A percentile compares a stretch with the other conserved stretches of the same genome.
phyloP scores from a whole-genome alignment of 768 basidiomycete genomes.

The Pulveroboletus sp. region DNA sequence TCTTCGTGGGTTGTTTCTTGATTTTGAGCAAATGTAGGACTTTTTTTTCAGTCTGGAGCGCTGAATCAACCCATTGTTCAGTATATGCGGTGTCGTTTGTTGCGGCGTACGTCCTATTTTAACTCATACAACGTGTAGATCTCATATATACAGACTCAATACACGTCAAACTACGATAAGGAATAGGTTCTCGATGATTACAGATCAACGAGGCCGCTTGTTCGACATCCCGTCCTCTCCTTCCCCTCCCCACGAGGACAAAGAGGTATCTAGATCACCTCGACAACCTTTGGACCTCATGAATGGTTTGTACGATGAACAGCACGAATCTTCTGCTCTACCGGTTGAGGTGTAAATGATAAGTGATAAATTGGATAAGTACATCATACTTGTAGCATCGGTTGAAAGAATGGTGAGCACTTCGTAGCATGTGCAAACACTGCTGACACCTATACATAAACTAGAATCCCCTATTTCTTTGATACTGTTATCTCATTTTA shows the following conservation, averaged over 20 bases:
- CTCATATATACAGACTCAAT: constrained; percentile 45
- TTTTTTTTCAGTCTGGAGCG: neutral
- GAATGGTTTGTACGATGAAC: neutral
- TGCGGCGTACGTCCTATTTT: constrained; percentile 46
- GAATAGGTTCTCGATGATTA: constrained; percentile 16
- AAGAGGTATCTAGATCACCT: constrained; percentile 8
- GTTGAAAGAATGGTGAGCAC: no score
- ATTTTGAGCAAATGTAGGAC: constrained; percentile 58
- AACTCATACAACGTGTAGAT: neutral
- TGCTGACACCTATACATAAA: no score
- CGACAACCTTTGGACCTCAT: neutral
- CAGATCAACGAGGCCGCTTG: neutral
- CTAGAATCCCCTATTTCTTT: no score
- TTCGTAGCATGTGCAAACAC: no score
- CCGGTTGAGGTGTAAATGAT: no score
- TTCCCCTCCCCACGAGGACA: neutral
- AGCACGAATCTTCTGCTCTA: no score
- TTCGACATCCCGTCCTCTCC: neutral
- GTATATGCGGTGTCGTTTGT: constrained; percentile 64
- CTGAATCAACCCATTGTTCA: constrained; percentile 18
- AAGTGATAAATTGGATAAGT: no score
- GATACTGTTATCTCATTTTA: no score
- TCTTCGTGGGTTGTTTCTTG: constrained; percentile 60
- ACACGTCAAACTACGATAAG: constrained; percentile 41
- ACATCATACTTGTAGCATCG: no score